A percentile compares a stretch with the other conserved stretches of the same genome.
Conservation (phyloP, 257 asterid species). For the Fraxinus pennsylvanica region DNA sequence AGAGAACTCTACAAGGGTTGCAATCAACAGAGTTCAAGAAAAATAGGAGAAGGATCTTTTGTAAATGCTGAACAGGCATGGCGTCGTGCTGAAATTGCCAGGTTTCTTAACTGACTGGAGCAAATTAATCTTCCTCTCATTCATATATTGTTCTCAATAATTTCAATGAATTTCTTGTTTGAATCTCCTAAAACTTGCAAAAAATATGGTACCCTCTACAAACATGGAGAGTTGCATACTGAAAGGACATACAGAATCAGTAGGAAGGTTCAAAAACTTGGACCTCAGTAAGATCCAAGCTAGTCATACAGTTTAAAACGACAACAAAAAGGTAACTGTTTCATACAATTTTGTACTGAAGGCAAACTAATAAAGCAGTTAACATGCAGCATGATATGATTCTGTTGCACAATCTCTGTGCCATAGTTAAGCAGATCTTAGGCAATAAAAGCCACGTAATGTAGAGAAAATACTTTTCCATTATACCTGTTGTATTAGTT, state of each 20-base stretch:
- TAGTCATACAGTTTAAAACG: constrained; percentile 21
- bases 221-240: constrained; percentile 32
- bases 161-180: background rate
- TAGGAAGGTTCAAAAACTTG: constrained; percentile 29
- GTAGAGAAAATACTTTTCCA: too few species aligned
- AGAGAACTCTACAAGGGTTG: constrained; percentile 23
- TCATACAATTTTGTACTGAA: too few species aligned
- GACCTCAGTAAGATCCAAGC: constrained; percentile 27
- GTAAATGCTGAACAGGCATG: constrained; percentile 29
- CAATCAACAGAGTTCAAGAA: constrained; percentile 21
- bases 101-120: constrained; percentile 8
- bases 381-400: too few species aligned
- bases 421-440: too few species aligned
- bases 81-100: constrained; percentile 26
- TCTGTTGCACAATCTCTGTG: too few species aligned
- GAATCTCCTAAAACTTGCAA: background rate
- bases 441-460: too few species aligned
- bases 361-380: too few species aligned
- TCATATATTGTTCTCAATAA: background rate
- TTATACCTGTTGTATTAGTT: too few species aligned
- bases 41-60: constrained; percentile 8
- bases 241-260: constrained; percentile 36
- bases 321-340: background rate
- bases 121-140: background rate
- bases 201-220: background rate